phyloP scores from a whole-genome alignment of 768 basidiomycete species.

The Mycena vulgaris region DNA sequence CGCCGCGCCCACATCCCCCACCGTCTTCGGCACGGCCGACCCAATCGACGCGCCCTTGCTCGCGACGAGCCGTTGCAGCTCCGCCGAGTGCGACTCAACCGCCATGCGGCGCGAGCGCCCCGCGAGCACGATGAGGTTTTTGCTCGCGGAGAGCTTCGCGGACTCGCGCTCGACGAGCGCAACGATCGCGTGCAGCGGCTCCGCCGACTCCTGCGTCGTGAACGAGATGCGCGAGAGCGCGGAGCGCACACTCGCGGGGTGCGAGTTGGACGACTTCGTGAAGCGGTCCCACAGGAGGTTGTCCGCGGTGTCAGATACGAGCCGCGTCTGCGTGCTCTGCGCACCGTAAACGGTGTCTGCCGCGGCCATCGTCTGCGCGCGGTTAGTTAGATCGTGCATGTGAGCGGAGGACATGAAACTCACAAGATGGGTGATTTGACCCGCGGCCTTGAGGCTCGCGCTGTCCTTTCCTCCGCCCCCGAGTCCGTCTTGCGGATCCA shows the following conservation, averaged over 20 bases:
- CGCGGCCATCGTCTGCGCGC: constrained; percentile 61
- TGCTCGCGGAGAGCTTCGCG: constrained; percentile 48
- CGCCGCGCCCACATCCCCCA: constrained; percentile 84
- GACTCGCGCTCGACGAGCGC: constrained; percentile 57
- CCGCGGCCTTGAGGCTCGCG: constrained; percentile 37
- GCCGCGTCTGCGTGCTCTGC: constrained; percentile 71
- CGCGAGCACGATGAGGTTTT: constrained; percentile 71
- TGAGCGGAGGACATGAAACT: constrained; percentile 30
- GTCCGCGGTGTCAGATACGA: constrained; percentile 89
- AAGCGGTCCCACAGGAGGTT: constrained; percentile 82
- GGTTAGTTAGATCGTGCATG: background rate
- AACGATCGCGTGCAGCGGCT: constrained; percentile 71
- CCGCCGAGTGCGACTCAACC: constrained; percentile 69
- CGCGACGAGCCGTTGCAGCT: constrained; percentile 67
- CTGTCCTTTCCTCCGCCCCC: constrained; percentile 48
- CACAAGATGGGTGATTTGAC: constrained; percentile 52
- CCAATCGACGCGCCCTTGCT: constrained; percentile 61
- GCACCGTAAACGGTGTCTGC: constrained; percentile 83
- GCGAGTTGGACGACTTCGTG: constrained; percentile 51
- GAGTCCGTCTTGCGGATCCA: constrained; percentile 68
- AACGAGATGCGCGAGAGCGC: constrained; percentile 81
- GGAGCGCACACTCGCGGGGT: constrained; percentile 45
- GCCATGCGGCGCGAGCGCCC: constrained; percentile 86
- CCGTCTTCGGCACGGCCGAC: constrained; percentile 75
- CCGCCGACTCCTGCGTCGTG: constrained; percentile 60